Percentiles rank a stretch among this genome's conserved stretches.
phyloP scores from a whole-genome alignment of 768 basidiomycete genomes.

The Mycena filopes region DNA sequence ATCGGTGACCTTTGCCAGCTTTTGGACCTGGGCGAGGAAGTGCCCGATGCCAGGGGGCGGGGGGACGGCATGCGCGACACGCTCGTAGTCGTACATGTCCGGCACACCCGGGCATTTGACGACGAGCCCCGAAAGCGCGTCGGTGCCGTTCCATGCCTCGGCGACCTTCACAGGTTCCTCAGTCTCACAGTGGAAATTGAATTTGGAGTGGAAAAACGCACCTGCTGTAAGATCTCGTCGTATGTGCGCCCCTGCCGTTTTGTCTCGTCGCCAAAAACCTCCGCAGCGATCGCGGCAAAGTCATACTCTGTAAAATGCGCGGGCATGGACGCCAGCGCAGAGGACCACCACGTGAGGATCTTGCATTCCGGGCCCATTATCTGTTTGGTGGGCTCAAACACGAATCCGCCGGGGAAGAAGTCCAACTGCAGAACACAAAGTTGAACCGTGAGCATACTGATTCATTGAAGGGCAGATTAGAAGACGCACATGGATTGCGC shows the following conservation, averaged over 20 bases:
- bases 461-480: background rate
- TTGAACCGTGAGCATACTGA: background rate
- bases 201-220: background rate
- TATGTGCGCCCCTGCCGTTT: constrained; percentile 9
- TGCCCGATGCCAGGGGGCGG: background rate
- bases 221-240: constrained; percentile 14
- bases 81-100: constrained; percentile 23
- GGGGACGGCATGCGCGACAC: constrained; percentile 2
- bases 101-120: constrained; percentile 4
- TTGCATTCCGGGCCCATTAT: constrained; percentile 27
- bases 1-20: background rate
- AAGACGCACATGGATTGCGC: constrained; percentile 14
- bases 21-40: background rate
- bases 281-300: constrained; percentile 11
- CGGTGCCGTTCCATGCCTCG: constrained; percentile 10
- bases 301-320: constrained; percentile 19
- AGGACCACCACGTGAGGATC: constrained; percentile 15
- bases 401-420: constrained; percentile 6
- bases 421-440: constrained; percentile 10
- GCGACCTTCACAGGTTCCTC: background rate
- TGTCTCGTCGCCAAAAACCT: constrained; percentile 19
- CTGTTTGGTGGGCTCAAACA: constrained; percentile 16
- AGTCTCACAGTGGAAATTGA: too few species aligned
- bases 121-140: constrained; percentile 1
- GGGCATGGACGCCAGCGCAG: background rate